Conservation (phyloP, 2,329 filamentous ascomycete genomes). For the Thermomyces lanuginosus region DNA sequence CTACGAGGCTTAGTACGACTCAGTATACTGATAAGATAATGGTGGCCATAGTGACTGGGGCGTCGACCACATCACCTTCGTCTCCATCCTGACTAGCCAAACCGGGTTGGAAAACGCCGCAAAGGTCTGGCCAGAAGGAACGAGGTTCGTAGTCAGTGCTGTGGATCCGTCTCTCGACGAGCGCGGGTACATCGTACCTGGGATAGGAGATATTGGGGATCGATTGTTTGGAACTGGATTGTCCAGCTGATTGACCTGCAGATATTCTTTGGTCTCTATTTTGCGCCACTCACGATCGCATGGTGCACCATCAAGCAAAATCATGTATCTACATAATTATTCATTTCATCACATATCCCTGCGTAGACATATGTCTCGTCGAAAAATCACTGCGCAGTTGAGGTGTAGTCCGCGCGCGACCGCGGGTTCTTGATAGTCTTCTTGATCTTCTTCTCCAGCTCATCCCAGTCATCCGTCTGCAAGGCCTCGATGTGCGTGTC, state of each 20-base stretch:
- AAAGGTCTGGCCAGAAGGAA: slow-evolving; percentile 13
- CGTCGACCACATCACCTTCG: slow-evolving; percentile 13
- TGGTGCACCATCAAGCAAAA: too few relatives aligned
- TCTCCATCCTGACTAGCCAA: slow-evolving; percentile 12
- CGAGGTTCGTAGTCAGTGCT: slow-evolving; percentile 12
- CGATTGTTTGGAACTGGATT: slow-evolving; percentile 12
- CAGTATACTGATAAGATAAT: slow-evolving; percentile 1
- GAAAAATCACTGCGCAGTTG: slow-evolving; percentile 2
- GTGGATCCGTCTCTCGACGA: slow-evolving; percentile 12
- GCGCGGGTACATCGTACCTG: slow-evolving; percentile 14
- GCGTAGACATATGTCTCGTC: too few relatives aligned
- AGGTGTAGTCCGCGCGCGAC: slow-evolving; percentile 23
- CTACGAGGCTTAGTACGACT: slow-evolving; percentile 5
- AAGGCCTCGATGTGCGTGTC: slow-evolving; percentile 66
- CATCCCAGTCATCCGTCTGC: slow-evolving; percentile 77
- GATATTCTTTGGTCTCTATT: too few relatives aligned
- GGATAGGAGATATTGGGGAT: slow-evolving; percentile 17
- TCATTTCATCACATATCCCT: too few relatives aligned
- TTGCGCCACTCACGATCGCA: too few relatives aligned
- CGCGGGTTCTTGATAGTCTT: slow-evolving; percentile 51
- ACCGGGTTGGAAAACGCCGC: slow-evolving; percentile 10
- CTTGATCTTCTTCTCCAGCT: slow-evolving; percentile 69
- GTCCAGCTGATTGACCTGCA: slow-evolving; percentile 4
- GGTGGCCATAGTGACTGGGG: slow-evolving; percentile 11
- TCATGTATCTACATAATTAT: too few relatives aligned